Base-by-base conservation (phyloP, 225 moss, liverwort and hornwort species). In the Marchantia polymorpha region DNA sequence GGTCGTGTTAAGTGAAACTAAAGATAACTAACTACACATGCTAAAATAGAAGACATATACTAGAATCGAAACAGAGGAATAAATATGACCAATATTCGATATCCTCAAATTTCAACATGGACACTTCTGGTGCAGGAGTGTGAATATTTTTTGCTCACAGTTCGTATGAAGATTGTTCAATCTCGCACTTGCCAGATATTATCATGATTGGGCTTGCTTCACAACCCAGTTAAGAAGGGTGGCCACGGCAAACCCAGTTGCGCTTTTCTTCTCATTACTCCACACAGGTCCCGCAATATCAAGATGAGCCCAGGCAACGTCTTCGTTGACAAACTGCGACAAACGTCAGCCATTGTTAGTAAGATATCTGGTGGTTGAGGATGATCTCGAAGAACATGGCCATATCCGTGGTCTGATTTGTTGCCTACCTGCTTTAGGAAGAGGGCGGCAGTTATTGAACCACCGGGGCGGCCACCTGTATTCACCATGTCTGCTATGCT, bases 401-500 rank as follows among this genome's bases (percentile, higher is more conserved):
- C 39, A 39, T 39, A 39, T 39, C 39, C 39, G 39, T 39, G 39
- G 5, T 52, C 39, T 39, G 39, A 39, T 39, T 39, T 39, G 39
- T 39, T 39, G 27, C 27, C 52, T 74, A 91, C 90, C 89, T 91
- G 91, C 83, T 93, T 95, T 72, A 99, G 78, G 58, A 99, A 95
- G 50, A 99, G 88, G 22, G 99, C 80, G 9, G 99, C 95, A 23
- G 93, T 95, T 46, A 99, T 99, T 47, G 95, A 92, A 20, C 99
- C 99, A 54, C 99, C 99, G 10, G 94, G 10, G 74, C 99, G 93
- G 75, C 92, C 99, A 58, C 99, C 99, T 2, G 99, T 89, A 65
- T 99, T 99, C 7, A 95, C 93, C 99, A 99, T 99, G 52, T 99
- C 99, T 48, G 99, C 99, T 65, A 99, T 93, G 68, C 90, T 82